Evolutionary conservation across 1,284 basidiomycete genomes (phyloP), one percentile per base, ranked within the genome.

Genomic region (Austroboletus rostrupii): DNA sequence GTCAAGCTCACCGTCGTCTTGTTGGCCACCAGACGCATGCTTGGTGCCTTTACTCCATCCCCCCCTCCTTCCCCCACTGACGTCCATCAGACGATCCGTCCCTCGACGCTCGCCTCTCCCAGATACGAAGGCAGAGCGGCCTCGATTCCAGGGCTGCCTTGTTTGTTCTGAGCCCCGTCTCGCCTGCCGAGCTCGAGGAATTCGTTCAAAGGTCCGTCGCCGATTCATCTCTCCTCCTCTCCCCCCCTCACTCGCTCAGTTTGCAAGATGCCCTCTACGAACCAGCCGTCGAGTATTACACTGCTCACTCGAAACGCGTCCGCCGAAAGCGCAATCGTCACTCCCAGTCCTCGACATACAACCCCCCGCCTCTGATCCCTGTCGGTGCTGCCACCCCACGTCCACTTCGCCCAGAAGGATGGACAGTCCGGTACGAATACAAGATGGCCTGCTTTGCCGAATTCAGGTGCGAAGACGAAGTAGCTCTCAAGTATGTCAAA

Each of bases 401-500:
- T 21, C 82, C 86, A 1, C 70, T 98, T 7, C 74, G 87, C 16
- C 78, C 87, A 0, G 88, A 93, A 67, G 95, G 96, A 0, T 98
- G 96, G 94, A 89, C 85, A 0, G 91, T 96, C n/a, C 76, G 96
- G 19, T 95, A 96, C 62, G 93, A 97, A 66, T 98, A 92, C 75
- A 99, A 98, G 72, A 88, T 96, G 75, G 96, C 88, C 0, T 90
- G 90, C 57, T 97, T 98, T 68, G 92, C 95, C 1, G 96, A 99
- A 69, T 89, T 97, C 59, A 74, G 92, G 48, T 85, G 90, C 17
- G 95, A 98, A 65, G 81, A 90, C 54, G 92, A 96, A 59, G 85
- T 92, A 6, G 91, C 92, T 2, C 74, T 92, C 54, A 92, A 91
- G 85, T 90, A 56, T 49, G 78, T 67, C 47, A 37, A 45, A 66